Percentiles rank a stretch among this genome's conserved stretches.
Evolutionary conservation across 73 alveolate genomes (phyloP).

Genomic region (Breviolum minutum): DNA sequence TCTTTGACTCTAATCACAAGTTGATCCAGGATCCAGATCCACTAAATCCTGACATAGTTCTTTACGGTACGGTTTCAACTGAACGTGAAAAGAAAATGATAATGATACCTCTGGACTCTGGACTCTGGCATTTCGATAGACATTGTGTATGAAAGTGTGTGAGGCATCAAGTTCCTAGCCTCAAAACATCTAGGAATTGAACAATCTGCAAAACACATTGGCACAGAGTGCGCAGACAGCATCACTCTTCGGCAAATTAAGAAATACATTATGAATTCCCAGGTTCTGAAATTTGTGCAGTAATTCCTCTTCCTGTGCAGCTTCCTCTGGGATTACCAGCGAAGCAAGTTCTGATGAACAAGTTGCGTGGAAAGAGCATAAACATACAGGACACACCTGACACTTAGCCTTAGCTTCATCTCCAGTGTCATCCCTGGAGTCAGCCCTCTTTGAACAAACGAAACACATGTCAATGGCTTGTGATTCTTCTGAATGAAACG

Average conservation of each 20-base stretch:
- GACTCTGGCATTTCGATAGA: too few species aligned
- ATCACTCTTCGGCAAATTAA: neutral
- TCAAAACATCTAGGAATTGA: neutral
- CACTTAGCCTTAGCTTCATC: neutral
- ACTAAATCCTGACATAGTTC: too few species aligned
- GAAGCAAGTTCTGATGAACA: neutral
- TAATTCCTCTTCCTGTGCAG: neutral
- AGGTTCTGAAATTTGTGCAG: neutral
- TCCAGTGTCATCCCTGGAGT: neutral
- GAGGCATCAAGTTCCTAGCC: neutral
- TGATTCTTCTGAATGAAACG: neutral
- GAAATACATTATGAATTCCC: neutral
- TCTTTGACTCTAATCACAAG: too few species aligned
- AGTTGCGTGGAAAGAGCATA: neutral
- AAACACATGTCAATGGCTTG: neutral
- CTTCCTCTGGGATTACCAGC: neutral
- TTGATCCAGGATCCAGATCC: neutral
- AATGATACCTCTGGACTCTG: neutral
- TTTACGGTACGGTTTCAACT: too few species aligned
- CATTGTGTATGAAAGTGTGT: too few species aligned
- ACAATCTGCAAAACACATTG: neutral
- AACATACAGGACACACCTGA: neutral
- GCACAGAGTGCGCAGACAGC: neutral
- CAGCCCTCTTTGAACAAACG: neutral
- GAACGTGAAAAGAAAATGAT: neutral